These are phyloP conservation scores for Xylogone sp. DNA, from an alignment of 2,329 filamentous ascomycete species.

Conservation along the genomic window DNA sequence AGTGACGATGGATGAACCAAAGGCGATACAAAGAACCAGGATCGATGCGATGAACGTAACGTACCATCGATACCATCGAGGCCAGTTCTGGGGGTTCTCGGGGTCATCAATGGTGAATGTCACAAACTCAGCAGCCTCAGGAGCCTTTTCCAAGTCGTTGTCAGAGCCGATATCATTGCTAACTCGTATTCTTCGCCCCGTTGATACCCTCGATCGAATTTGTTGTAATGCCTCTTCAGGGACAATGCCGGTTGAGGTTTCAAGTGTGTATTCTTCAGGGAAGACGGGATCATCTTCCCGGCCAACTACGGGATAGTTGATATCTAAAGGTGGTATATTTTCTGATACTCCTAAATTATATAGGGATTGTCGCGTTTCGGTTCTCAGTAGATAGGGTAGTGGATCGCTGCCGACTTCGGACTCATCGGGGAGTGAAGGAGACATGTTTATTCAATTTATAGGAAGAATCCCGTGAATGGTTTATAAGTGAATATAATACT, in stretches of 20 bases:
- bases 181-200: background rate
- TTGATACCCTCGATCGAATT: conserved; percentile 1
- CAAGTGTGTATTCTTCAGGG: conserved; percentile 14
- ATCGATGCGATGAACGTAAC: conserved; percentile 28
- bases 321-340: conserved; percentile 18
- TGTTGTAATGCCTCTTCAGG: conserved; percentile 12
- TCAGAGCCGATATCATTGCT: background rate
- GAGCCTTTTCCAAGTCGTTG: background rate
- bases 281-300: conserved; percentile 14
- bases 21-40: conserved; percentile 28
- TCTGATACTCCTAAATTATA: conserved; percentile 20
- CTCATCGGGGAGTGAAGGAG: no score
- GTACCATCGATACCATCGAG: background rate
- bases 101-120: conserved; percentile 2
- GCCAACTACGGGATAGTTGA: conserved; percentile 28
- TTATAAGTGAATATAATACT: no score
- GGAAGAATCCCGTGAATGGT: no score
- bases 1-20: conserved; percentile 34
- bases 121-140: conserved; percentile 1
- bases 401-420: no score
- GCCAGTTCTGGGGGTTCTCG: conserved; percentile 8
- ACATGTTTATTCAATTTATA: no score
- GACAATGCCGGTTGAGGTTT: conserved; percentile 7
- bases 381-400: background rate
- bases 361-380: conserved; percentile 14